These are phyloP conservation scores for Agastache rugosa DNA, from an alignment of 257 asterid species.

Conservation along the genomic window DNA sequence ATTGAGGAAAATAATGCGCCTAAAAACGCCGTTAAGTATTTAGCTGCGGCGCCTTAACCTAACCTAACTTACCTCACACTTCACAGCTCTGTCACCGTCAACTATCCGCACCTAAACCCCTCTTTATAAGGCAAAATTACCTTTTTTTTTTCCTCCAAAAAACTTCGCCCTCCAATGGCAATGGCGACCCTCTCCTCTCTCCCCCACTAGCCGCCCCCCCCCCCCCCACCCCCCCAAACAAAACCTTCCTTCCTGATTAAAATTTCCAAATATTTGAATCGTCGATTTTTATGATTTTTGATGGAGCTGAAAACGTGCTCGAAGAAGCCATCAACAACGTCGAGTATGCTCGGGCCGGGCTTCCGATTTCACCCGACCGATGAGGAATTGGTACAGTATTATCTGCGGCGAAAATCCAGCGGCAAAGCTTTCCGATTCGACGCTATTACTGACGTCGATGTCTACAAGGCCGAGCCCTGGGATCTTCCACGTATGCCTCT, in stretches of 20 bases:
- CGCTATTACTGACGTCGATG: conserved; percentile 83
- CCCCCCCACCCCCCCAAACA: neutral
- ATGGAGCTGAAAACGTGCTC: conserved; percentile 32
- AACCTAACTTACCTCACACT: neutral
- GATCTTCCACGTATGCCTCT: conserved; percentile 75
- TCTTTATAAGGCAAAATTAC: neutral
- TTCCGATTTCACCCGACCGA: conserved; percentile 94
- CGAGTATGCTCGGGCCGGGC: conserved; percentile 80
- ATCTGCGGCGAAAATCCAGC: conserved; percentile 67
- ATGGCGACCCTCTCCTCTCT: neutral
- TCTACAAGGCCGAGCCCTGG: conserved; percentile 95
- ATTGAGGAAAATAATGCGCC: neutral
- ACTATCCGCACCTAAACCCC: neutral
- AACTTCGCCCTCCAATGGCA: conserved; percentile 12
- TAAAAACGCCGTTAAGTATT: neutral
- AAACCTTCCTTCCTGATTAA: neutral
- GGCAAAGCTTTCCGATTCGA: conserved; percentile 65
- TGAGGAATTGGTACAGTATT: conserved; percentile 86
- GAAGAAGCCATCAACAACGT: conserved; percentile 40
- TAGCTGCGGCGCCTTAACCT: neutral
- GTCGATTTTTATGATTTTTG: conserved; percentile 21
- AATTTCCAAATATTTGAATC: neutral
- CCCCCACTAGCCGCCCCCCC: neutral
- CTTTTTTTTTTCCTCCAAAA: too few relatives aligned
- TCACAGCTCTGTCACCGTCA: conserved; percentile 12